phyloP scores from a whole-genome alignment of 2,329 filamentous ascomycete species.

The Colletotrichum lindemuthianum region DNA sequence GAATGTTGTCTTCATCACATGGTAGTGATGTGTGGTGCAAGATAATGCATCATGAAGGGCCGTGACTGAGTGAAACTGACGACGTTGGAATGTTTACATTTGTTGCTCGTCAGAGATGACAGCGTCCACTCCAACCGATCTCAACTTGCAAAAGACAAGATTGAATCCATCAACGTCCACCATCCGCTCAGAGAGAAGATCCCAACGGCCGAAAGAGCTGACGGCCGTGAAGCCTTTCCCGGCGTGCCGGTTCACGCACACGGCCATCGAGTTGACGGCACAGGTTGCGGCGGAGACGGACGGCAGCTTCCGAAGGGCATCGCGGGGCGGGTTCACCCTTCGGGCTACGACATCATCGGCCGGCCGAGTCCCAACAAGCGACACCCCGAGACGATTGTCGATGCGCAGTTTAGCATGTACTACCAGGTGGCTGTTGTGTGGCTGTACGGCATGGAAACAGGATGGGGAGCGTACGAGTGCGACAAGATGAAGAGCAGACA shows the following conservation, averaged over 20 bases:
- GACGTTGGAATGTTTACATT: no score
- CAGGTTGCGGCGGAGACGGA: constrained; percentile 28
- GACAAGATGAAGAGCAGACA: constrained; percentile 36
- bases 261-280: constrained; percentile 41
- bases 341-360: constrained; percentile 39
- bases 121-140: no score
- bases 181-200: no score
- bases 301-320: constrained; percentile 34
- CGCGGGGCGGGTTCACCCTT: constrained; percentile 37
- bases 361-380: constrained; percentile 39
- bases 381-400: constrained; percentile 41
- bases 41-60: no score
- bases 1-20: no score
- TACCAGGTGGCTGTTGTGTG: constrained; percentile 43
- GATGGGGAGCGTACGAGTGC: constrained; percentile 40
- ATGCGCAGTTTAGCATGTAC: constrained; percentile 44
- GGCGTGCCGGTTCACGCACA: constrained; percentile 42
- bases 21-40: no score
- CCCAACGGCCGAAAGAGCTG: neutral
- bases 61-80: no score
- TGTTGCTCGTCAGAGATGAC: no score
- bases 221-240: constrained; percentile 41
- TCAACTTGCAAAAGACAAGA: no score
- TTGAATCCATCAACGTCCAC: no score
- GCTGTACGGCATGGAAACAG: constrained; percentile 39